Conservation (phyloP, 345 rosid genomes). For the Tarenaya hassleriana region DNA sequence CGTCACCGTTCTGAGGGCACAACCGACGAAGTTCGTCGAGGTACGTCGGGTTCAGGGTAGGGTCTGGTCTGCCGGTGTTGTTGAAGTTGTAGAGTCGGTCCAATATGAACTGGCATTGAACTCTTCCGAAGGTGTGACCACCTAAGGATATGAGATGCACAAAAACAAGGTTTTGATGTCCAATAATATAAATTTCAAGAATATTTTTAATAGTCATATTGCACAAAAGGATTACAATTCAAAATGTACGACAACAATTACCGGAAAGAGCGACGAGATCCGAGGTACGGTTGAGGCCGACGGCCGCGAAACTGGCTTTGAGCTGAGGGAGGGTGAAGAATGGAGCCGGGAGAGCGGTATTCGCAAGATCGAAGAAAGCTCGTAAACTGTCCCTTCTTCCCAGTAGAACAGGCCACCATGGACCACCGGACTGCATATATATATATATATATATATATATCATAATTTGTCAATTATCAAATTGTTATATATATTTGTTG, state of each 20-base stretch:
- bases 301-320: conserved; percentile 11
- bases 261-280: conserved; percentile 32
- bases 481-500: too few species aligned
- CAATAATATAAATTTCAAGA: too few species aligned
- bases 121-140: conserved; percentile 65
- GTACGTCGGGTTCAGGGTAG: conserved; percentile 36
- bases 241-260: too few species aligned
- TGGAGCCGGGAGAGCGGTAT: conserved; percentile 22
- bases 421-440: conserved; percentile 30
- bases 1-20: conserved; percentile 52
- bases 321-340: conserved; percentile 13
- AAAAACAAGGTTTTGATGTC: too few species aligned
- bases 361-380: conserved; percentile 27
- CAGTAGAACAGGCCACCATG: conserved; percentile 19
- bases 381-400: conserved; percentile 29
- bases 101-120: conserved; percentile 36
- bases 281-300: conserved; percentile 23
- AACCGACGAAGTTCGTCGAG: conserved; percentile 26
- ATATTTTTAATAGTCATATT: too few species aligned
- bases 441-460: too few species aligned
- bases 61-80: conserved; percentile 39
- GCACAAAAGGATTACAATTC: too few species aligned
- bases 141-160: too few species aligned
- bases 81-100: conserved; percentile 45
- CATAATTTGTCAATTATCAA: too few species aligned